phyloP scores from a whole-genome alignment of 768 basidiomycete species.

The Hemileccinum impolitum region DNA sequence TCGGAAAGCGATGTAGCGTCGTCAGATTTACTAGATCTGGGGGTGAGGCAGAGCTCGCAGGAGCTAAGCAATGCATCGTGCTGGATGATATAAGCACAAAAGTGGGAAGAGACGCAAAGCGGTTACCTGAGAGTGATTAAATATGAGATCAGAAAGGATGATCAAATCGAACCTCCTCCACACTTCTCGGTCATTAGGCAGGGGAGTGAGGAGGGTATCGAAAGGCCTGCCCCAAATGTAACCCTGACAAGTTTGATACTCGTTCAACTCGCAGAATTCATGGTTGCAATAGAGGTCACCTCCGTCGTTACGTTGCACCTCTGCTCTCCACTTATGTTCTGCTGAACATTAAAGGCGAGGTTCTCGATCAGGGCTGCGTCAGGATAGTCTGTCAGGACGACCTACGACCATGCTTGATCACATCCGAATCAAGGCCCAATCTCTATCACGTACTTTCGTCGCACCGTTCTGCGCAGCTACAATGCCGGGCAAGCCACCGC shows the following conservation, averaged over 20 bases:
- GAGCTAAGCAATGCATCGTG: slow-evolving; percentile 79
- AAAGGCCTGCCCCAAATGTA: slow-evolving; percentile 79
- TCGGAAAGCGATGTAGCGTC: neutral
- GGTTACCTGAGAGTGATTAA: slow-evolving; percentile 86
- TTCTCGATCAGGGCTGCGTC: slow-evolving; percentile 75
- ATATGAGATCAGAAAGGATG: slow-evolving; percentile 89
- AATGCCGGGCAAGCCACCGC: too few relatives aligned
- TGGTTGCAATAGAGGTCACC: slow-evolving; percentile 15
- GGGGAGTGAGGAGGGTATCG: slow-evolving; percentile 25
- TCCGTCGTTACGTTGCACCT: slow-evolving; percentile 28
- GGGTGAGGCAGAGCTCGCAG: slow-evolving; percentile 47
- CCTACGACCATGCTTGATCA: slow-evolving; percentile 41
- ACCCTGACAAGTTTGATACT: slow-evolving; percentile 43
- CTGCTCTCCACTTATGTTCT: slow-evolving; percentile 43
- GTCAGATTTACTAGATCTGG: slow-evolving; percentile 18
- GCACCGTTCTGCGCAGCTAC: slow-evolving; percentile 73
- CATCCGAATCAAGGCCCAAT: neutral
- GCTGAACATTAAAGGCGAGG: slow-evolving; percentile 60
- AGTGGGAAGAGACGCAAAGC: neutral
- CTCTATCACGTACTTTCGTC: slow-evolving; percentile 41
- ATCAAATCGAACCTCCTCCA: slow-evolving; percentile 64
- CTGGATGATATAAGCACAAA: slow-evolving; percentile 34
- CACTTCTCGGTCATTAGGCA: slow-evolving; percentile 17
- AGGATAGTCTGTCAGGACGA: too few relatives aligned
- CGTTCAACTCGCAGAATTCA: too few relatives aligned